Base-by-base conservation (phyloP, 345 rosid species). In the Salix caprea region DNA sequence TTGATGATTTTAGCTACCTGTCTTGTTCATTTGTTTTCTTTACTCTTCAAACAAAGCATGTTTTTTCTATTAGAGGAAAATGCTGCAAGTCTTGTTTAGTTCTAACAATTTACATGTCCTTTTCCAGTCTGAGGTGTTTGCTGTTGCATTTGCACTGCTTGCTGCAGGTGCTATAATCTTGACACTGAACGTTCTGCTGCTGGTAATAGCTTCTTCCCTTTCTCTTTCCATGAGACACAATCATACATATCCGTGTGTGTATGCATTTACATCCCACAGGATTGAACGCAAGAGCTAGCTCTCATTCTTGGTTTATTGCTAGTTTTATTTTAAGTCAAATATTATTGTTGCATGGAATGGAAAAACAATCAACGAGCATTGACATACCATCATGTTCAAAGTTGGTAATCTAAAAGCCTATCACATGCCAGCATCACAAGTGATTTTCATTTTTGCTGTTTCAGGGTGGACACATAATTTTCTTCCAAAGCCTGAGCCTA, bases 111-210 rank as follows among this genome's bases (percentile, higher is more conserved):
- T 70, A 69, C 36, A 5, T 76, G 4, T 61, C 70, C 2, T 58
- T 19, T 76, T 40, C 67, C 90, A 93, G 97, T 93, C 98, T 6
- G 97, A 96, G 85, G 97, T 96, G 56, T 96, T 96, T 78, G 98
- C 98, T 0, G 98, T 92, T 83, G 99, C 99, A 78, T 94, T 96
- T 84, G 99, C 98, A 19, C 85, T 96, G 65, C 97, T 96, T 70
- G 99, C 97, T 15, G 93, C 95, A 39, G 98, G 99, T 36, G 99
- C 97, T 70, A 89, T 96, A 42, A 92, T 96, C 78, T 89, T 96
- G 87, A 96, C 99, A 34, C 80, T 92, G 84, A 96, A 93, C 70
- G 99, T 93, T 75, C 88, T 93, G 70, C 91, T 96, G 50, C 86
- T 96, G 94, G 99, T 96, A 91, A 85, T 36, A 3, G 2, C 42